A percentile compares a stretch with the other conserved stretches of the same genome.
Evolutionary conservation across 805 yeast species (phyloP).

Genomic region (Clavispora carvajalis): DNA sequence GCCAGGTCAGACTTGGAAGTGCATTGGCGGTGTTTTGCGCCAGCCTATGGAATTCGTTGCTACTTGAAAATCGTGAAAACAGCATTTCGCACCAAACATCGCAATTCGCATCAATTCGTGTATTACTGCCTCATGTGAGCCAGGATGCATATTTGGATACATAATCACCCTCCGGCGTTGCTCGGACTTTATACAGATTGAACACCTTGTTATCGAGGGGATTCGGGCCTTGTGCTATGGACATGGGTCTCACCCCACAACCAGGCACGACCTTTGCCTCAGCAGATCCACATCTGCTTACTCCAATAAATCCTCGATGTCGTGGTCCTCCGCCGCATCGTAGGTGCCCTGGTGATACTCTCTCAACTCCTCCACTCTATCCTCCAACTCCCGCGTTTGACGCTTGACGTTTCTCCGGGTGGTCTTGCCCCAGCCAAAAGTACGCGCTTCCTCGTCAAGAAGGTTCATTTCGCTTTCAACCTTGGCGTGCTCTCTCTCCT

Average conservation of each 20-base stretch:
- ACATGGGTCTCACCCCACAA: background rate
- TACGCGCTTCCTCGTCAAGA: slow-evolving; percentile 35
- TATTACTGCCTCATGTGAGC: no score
- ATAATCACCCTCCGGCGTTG: no score
- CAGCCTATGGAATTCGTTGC: no score
- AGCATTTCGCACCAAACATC: no score
- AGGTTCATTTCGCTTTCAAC: slow-evolving; percentile 18
- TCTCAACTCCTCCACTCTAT: slow-evolving; percentile 34
- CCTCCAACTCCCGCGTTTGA: slow-evolving; percentile 51
- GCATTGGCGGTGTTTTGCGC: no score
- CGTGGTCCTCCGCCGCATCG: slow-evolving; percentile 53
- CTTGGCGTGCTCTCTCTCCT: slow-evolving; percentile 26
- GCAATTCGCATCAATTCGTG: no score
- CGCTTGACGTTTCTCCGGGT: slow-evolving; percentile 56
- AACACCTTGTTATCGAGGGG: no score
- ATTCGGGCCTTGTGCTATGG: no score
- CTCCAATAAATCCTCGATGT: slow-evolving; percentile 63
- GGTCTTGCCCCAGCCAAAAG: slow-evolving; percentile 78
- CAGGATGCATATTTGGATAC: no score
- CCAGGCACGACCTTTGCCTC: background rate
- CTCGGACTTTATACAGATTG: no score
- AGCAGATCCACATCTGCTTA: background rate
- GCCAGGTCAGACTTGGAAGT: no score
- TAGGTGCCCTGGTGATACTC: slow-evolving; percentile 41
- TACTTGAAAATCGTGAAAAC: no score